Evolutionary conservation across 2,329 filamentous ascomycete genomes (phyloP).

Genomic region (Blastomyces gilchristii): DNA sequence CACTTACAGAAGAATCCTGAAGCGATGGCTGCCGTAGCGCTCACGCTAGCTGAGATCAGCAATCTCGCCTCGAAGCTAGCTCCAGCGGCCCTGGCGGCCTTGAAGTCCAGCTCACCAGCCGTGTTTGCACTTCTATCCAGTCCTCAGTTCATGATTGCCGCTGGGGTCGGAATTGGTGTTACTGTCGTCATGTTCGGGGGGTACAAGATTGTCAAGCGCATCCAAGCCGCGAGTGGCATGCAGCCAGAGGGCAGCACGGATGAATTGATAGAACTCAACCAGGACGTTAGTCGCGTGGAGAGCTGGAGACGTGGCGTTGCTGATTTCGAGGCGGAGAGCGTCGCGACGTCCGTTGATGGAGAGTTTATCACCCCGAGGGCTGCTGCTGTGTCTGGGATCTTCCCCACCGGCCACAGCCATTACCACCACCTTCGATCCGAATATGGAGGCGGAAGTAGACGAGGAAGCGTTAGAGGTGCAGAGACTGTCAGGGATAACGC

Average conservation of each 20-base stretch:
- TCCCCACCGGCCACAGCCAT: slow-evolving; percentile 25
- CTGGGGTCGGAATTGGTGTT: slow-evolving; percentile 79
- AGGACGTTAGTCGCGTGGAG: slow-evolving; percentile 46
- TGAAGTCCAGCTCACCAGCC: slow-evolving; percentile 74
- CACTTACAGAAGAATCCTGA: slow-evolving; percentile 76
- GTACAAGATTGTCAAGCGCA: slow-evolving; percentile 92
- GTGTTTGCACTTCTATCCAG: slow-evolving; percentile 78
- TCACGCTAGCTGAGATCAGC: slow-evolving; percentile 85
- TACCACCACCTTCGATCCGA: slow-evolving; percentile 18
- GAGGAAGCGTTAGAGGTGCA: slow-evolving; percentile 16
- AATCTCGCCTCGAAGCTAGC: slow-evolving; percentile 73
- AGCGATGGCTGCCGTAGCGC: slow-evolving; percentile 82
- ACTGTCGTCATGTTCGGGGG: slow-evolving; percentile 93
- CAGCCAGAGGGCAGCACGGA: slow-evolving; percentile 36
- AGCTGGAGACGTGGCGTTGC: slow-evolving; percentile 55
- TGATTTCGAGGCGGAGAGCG: slow-evolving; percentile 44
- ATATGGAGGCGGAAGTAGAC: slow-evolving; percentile 17
- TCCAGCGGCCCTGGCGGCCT: slow-evolving; percentile 60
- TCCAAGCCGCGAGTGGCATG: slow-evolving; percentile 38
- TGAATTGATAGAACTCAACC: slow-evolving; percentile 47
- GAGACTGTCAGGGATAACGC: slow-evolving; percentile 13
- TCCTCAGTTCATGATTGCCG: slow-evolving; percentile 90
- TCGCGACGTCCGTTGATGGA: slow-evolving; percentile 53
- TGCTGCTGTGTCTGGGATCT: slow-evolving; percentile 37
- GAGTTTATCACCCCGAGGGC: slow-evolving; percentile 55